Percentiles rank a stretch among this genome's conserved stretches.
Conservation (phyloP, 139 green algal species). For the Chara braunii region DNA sequence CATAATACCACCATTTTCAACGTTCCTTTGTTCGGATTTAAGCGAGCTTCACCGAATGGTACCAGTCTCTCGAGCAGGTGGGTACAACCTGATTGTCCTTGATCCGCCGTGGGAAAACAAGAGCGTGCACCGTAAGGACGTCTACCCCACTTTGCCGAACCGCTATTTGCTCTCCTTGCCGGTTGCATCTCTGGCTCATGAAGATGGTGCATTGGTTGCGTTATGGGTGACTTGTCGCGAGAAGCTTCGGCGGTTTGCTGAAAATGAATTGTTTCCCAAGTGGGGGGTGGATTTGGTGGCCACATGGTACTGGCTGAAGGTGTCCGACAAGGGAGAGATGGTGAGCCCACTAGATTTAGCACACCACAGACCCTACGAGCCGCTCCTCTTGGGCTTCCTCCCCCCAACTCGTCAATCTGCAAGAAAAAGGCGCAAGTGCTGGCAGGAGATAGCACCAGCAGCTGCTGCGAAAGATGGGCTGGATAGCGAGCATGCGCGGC, state of each 20-base stretch:
- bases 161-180: constrained; percentile 56
- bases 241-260: constrained; percentile 55
- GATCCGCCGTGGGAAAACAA: constrained; percentile 76
- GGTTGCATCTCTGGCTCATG: constrained; percentile 45
- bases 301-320: constrained; percentile 73
- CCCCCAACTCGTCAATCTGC: constrained; percentile 1
- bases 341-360: constrained; percentile 43
- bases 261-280: constrained; percentile 57
- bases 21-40: too few relatives aligned
- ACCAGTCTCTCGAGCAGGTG: too few relatives aligned
- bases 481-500: too few relatives aligned
- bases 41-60: too few relatives aligned
- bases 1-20: too few relatives aligned
- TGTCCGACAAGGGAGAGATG: constrained; percentile 40
- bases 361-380: constrained; percentile 64
- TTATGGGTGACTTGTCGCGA: constrained; percentile 77
- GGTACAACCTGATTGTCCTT: constrained; percentile 50
- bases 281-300: constrained; percentile 57
- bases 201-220: constrained; percentile 48
- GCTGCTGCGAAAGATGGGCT: too few relatives aligned
- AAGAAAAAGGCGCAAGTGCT: background rate
- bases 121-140: constrained; percentile 42
- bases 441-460: too few relatives aligned
- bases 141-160: constrained; percentile 55
- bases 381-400: too few relatives aligned